Base-by-base conservation (phyloP, 345 rosid species). In the Pelargonium nanum region DNA sequence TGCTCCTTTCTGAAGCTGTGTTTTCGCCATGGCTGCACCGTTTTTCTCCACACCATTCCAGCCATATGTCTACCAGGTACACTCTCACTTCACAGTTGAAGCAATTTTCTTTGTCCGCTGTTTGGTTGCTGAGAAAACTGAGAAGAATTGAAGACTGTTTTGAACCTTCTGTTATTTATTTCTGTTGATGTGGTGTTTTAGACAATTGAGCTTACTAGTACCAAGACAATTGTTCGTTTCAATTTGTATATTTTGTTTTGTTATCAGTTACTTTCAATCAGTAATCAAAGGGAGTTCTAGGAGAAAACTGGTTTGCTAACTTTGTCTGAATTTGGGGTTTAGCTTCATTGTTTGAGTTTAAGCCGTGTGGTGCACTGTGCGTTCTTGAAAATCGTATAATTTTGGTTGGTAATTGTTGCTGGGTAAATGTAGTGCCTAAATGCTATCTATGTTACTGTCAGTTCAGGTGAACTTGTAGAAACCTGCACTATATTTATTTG, bases 11-110 rank as follows among this genome's bases (percentile, higher is more conserved):
- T 9, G 23, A 23, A 26, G 65, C 63, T 17, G 68, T 40, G 28
- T 65, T 58, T 10, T 23, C 53, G 54, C 70, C 63, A 93, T 93
- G 97, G 99, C 99, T 19, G 97, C 99, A 28, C 97, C 99, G 28
- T 93, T 90, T 75, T 93, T 90, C 83, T 81, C 96, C 0, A 93
- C 96, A 61, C 99, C 99, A 61, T 84, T 93, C 78, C 99, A 93
- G 75, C 99, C 97, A 22, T 90, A 87, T 59, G 96, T 93, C 56
- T 93, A 93, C 61, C 99, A 93, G 97, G 99, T 87, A 65, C 12
- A 9, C 48, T 40, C 15, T 40, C 48, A 40, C 48, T 40, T 40
- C 48, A 40, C 48, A 40, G 15, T 40, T 40, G 48, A 40, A 40
- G 48, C 48, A 9, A 12, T 40, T 28, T 40, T 40, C 48, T 40